Conservation (phyloP, 139 green algal species). For the Ulvella scutata region DNA sequence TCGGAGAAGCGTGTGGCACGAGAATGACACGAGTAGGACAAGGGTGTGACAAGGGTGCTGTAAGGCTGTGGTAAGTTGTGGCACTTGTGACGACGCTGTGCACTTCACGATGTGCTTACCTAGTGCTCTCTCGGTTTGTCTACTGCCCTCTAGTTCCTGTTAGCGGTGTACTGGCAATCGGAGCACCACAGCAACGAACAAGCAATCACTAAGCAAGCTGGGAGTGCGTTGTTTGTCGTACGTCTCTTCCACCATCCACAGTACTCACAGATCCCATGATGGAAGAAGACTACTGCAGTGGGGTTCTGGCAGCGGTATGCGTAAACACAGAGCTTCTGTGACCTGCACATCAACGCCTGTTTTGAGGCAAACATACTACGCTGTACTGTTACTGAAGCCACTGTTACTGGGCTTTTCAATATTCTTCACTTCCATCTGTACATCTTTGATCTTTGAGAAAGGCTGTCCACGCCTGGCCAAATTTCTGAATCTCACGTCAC, state of each 20-base stretch:
- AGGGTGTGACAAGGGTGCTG: neutral
- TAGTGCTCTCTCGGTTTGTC: neutral
- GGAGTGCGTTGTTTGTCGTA: neutral
- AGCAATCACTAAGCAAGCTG: neutral
- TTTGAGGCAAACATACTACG: neutral
- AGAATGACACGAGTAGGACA: neutral
- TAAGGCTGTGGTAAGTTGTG: neutral
- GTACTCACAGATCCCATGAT: constrained; percentile 3
- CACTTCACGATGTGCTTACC: neutral
- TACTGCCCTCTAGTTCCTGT: neutral
- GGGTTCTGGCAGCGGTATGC: neutral
- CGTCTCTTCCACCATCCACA: neutral
- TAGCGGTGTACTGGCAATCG: neutral
- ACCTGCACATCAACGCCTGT: neutral
- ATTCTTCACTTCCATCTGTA: neutral
- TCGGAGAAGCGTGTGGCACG: too few species aligned
- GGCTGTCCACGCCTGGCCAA: neutral
- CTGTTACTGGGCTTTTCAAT: neutral
- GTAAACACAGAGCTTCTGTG: constrained; percentile 1
- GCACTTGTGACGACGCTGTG: neutral
- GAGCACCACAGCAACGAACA: neutral
- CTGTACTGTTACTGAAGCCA: neutral
- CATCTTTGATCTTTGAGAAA: neutral
- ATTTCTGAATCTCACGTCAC: neutral
- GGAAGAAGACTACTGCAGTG: neutral